Evolutionary conservation across 2,329 filamentous ascomycete genomes (phyloP).

Genomic region (Paraphaeosphaeria sporulosa): DNA sequence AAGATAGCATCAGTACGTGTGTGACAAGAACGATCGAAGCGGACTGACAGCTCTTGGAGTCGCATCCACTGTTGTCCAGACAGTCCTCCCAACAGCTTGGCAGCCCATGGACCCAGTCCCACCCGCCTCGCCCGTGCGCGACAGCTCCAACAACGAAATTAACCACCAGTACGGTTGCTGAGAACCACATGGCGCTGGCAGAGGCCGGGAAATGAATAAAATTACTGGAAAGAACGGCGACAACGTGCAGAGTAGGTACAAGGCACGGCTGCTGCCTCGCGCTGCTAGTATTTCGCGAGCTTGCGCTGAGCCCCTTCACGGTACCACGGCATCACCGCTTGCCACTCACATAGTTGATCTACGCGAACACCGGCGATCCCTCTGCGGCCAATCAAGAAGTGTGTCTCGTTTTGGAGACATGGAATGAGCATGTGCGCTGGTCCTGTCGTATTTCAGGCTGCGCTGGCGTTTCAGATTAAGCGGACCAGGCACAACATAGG

Average conservation of each 20-base stretch:
- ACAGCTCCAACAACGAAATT: background rate
- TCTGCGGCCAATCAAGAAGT: conserved; percentile 3
- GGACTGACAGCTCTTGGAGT: conserved; percentile 28
- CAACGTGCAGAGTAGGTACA: background rate
- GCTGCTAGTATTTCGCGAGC: background rate
- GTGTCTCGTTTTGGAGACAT: background rate
- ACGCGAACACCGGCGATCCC: conserved; percentile 10
- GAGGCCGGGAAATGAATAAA: background rate
- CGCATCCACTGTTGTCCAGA: conserved; percentile 28
- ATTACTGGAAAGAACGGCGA: background rate
- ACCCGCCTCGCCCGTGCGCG: conserved; percentile 10
- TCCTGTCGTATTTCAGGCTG: conserved; percentile 10
- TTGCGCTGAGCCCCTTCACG: conserved; percentile 3
- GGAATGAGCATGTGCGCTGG: background rate
- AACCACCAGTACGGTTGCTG: background rate
- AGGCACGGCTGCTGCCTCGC: background rate
- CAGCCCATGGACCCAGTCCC: conserved; percentile 29
- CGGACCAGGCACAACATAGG: conserved; percentile 2
- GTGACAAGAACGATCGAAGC: background rate
- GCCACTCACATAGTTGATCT: conserved; percentile 1
- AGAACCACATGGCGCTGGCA: conserved; percentile 17
- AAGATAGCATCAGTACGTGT: conserved; percentile 14
- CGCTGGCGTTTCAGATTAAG: conserved; percentile 27
- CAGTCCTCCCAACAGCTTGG: conserved; percentile 32
- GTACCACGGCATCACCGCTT: conserved; percentile 8